Base-by-base conservation (phyloP, 148 eudicot species). In the Spergularia bocconei region DNA sequence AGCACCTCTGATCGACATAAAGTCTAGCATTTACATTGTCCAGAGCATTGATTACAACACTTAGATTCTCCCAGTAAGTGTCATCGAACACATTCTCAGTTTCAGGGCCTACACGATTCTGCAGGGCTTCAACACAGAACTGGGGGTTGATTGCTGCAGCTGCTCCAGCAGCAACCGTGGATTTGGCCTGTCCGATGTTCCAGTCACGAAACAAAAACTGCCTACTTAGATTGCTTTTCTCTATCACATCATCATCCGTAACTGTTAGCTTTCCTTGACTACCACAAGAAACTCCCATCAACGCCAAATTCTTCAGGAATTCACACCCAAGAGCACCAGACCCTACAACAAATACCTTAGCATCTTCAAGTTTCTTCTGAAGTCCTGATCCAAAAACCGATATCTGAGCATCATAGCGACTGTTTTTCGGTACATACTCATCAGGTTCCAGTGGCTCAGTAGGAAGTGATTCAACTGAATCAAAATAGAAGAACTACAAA, bases 171-270 rank as follows among this genome's bases (percentile, higher is more conserved):
- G 98, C 97, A 82, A 93, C 98, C 67, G 91, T 88, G 29, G 98
- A 93, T 80, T 93, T 93, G 62, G 97, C 94, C 82, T 93, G 97
- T 82, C 98, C 97, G 53, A 93, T 93, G 84, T 93, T 93, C 98
- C 94, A 93, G 80, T 93, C 93, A 72, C 97, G 98, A 76, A 93
- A 93, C 58, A 93, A 82, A 79, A 93, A 91, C 69, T 93, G 97
- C 84, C 98, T 84, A 52, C 95, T 93, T 25, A 93, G 91, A 78
- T 93, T 93, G 85, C 97, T 93, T 82, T 90, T 93, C 85, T 93
- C 98, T 56, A 93, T 91, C 52, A 91, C 97, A 80, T 93, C 98
- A 84, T 93, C 98, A 85, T 93, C 98, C 50, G 97, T 93, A 52
- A 93, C 77, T 16, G 97, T 93, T 29, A 93, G 77, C 78, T 90